Evolutionary conservation across 768 basidiomycete genomes (phyloP).

Genomic region (Boletus sp.): DNA sequence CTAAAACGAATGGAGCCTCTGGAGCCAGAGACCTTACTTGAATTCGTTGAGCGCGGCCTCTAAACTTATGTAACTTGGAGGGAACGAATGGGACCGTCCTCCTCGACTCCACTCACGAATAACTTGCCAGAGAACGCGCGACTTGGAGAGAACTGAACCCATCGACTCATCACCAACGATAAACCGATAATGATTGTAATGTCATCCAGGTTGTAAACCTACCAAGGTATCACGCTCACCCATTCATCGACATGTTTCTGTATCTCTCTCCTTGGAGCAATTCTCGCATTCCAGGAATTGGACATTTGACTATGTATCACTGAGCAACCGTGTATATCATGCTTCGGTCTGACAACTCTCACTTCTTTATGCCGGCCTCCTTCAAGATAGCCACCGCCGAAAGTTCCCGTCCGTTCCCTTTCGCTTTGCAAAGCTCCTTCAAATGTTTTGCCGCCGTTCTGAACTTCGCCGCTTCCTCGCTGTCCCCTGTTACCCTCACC

Average conservation of each 20-base stretch:
- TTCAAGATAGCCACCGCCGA: not conserved
- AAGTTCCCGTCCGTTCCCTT: not conserved
- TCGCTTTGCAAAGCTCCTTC: not conserved
- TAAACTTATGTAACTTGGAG: too few relatives aligned
- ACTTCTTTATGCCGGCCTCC: not conserved
- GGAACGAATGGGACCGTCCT: too few relatives aligned
- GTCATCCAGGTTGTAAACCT: not conserved
- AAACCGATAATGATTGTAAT: not conserved
- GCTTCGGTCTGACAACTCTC: not conserved
- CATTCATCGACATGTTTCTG: not conserved
- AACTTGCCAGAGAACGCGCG: too few relatives aligned
- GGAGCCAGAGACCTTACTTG: too few relatives aligned
- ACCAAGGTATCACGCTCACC: not conserved
- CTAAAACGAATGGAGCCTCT: too few relatives aligned
- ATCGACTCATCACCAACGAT: slow-evolving; percentile 4
- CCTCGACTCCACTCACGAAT: too few relatives aligned
- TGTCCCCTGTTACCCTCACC: slow-evolving; percentile 2
- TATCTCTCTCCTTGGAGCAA: slow-evolving; percentile 1
- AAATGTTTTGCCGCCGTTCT: slow-evolving; percentile 1
- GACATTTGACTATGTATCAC: not conserved
- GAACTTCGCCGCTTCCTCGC: not conserved
- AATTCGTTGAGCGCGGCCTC: too few relatives aligned
- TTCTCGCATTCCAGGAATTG: slow-evolving; percentile 23
- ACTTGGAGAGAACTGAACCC: slow-evolving; percentile 21
- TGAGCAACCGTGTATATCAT: not conserved